Base-by-base conservation (phyloP, 768 basidiomycete species). In the Mrakia blollopis region DNA sequence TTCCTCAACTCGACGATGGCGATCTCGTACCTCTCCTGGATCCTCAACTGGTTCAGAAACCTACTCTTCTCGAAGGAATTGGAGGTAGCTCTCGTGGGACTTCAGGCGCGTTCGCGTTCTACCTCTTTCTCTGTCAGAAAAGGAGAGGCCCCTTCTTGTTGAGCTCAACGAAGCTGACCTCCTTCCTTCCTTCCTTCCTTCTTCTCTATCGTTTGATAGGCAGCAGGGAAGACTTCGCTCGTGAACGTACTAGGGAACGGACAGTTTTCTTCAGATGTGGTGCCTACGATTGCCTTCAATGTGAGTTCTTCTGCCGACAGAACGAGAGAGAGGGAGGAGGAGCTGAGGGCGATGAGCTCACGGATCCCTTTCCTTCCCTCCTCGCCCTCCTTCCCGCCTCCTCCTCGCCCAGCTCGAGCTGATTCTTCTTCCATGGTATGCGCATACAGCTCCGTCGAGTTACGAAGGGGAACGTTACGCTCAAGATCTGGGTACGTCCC, bases 251-350 rank as follows among this genome's bases (percentile, higher is more conserved):
- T 97, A 30, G 91, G 91, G 7, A 91, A 89, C 41, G 83, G 81
- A 52, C 84, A 95, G 89, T 97, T 93, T 91, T 93, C 91, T 77
- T 93, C 95, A 85, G 94, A 96, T 74, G 93, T 94, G n/a, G 94
- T 94, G 0, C 94, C 94, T 0, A 97, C 94, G 1, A 91, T 97
- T 30, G 93, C 94, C 10, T 97, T 94, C 86, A 94, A 94, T 80
- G 89, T 94, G 81, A 87, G 92, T 28, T 93, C 92, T 7, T 18
- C n/a, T n/a, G n/a, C n/a, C n/a, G n/a, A 8, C 23, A 54, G 52
- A 21, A 16, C 50, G 14, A 54, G 52, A 16, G 52, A 54, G 52
- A 25, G 25, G 52, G 25, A n/a, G 8, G 10, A 16, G 25, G 52
- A 7, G 10, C 4, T 6, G 50, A 52, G 50, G 23, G 50, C 4